These are phyloP conservation scores for Umbelopsis vinacea DNA, from an alignment of 192 early-diverging fungal species.

Conservation along the genomic window DNA sequence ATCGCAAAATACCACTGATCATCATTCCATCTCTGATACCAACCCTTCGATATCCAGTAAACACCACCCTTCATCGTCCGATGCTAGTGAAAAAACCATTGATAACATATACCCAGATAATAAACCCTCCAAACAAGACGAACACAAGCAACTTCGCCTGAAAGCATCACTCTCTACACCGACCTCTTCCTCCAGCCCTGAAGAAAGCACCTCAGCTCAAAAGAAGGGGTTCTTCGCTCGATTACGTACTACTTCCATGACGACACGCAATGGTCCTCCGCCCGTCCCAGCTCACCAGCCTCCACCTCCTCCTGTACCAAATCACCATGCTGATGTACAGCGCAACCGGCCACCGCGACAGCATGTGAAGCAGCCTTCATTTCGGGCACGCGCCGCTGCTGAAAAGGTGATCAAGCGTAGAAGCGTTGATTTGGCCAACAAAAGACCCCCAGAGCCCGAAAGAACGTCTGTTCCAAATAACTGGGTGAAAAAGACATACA, in stretches of 20 bases:
- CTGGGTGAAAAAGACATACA: slow-evolving; percentile 18
- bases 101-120: neutral
- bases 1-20: neutral
- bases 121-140: slow-evolving; percentile 8
- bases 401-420: slow-evolving; percentile 9
- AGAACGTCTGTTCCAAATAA: neutral
- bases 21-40: neutral
- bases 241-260: slow-evolving; percentile 12
- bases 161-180: slow-evolving; percentile 19
- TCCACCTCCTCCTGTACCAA: neutral
- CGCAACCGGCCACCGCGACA: neutral
- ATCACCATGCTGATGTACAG: neutral
- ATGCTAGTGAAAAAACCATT: neutral
- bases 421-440: neutral
- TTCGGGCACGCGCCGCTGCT: slow-evolving; percentile 8
- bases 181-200: slow-evolving; percentile 7
- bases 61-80: neutral
- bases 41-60: neutral
- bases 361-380: neutral
- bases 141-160: neutral
- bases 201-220: neutral
- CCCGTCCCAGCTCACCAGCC: neutral
- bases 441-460: neutral
- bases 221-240: slow-evolving; percentile 18
- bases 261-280: neutral